Conservation (phyloP, 305 asterid species). For the Ilex paraguariensis region DNA sequence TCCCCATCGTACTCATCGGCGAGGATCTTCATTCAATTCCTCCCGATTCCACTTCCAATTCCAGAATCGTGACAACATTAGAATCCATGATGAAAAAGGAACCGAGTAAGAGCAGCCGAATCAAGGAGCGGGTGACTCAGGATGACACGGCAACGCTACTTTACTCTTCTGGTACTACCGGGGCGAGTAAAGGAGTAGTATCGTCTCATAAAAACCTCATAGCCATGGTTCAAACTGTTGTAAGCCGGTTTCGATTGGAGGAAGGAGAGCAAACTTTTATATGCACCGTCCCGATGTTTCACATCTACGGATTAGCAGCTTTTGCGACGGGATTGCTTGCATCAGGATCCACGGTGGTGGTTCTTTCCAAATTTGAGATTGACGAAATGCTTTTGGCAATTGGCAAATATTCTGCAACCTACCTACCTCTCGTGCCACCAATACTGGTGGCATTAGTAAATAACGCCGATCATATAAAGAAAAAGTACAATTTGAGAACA, state of each 20-base stretch:
- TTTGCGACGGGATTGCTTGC: conserved; percentile 71
- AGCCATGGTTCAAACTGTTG: conserved; percentile 59
- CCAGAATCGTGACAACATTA: not conserved
- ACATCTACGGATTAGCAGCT: conserved; percentile 73
- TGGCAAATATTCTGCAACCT: conserved; percentile 52
- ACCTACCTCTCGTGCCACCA: conserved; percentile 84
- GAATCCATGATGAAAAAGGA: not conserved
- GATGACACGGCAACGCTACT: not conserved
- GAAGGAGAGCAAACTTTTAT: conserved; percentile 37
- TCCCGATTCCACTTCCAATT: not conserved
- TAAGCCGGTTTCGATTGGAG: conserved; percentile 33
- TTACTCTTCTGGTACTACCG: conserved; percentile 39
- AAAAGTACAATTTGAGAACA: conserved; percentile 63
- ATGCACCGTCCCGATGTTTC: conserved; percentile 93
- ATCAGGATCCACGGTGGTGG: conserved; percentile 66
- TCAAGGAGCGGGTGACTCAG: not conserved
- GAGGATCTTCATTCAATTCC: no score
- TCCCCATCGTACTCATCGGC: no score
- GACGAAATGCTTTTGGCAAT: conserved; percentile 64
- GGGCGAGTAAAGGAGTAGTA: conserved; percentile 88
- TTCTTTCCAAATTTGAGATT: conserved; percentile 75
- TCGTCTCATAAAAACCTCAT: conserved; percentile 72
- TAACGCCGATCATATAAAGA: conserved; percentile 35
- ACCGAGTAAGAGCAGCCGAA: not conserved
- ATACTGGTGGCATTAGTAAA: conserved; percentile 65